These are phyloP conservation scores for Inga oerstediana DNA, from an alignment of 306 rosid genomes.

Conservation along the genomic window DNA sequence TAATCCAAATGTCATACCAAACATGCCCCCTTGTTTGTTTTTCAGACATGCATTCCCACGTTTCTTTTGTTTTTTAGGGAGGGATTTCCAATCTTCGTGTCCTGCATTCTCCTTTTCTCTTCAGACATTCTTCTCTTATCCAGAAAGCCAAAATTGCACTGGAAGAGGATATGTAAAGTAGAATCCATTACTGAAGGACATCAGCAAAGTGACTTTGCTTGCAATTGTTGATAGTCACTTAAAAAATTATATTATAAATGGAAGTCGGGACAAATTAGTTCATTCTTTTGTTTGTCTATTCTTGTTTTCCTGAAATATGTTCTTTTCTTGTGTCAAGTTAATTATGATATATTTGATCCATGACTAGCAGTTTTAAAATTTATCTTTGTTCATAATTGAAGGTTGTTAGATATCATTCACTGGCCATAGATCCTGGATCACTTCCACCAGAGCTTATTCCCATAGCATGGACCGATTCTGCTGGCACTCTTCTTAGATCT, in stretches of 20 bases:
- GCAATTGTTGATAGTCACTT: conserved; percentile 20
- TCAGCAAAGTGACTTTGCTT: conserved; percentile 14
- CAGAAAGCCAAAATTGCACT: background rate
- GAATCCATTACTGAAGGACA: background rate
- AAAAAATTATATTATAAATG: conserved; percentile 1
- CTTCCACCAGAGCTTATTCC: conserved; percentile 92
- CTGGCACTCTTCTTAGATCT: conserved; percentile 52
- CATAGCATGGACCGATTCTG: conserved; percentile 89
- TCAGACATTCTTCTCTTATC: conserved; percentile 12
- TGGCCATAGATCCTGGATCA: conserved; percentile 78
- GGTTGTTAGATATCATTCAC: conserved; percentile 99
- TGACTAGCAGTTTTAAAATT: conserved; percentile 11
- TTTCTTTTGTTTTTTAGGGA: conserved; percentile 15
- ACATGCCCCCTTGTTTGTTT: background rate
- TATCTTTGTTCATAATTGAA: conserved; percentile 48
- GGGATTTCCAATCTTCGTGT: conserved; percentile 11
- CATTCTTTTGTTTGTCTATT: background rate
- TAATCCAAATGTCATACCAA: too few species aligned
- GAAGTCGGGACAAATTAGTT: conserved; percentile 10
- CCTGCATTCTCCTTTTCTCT: background rate
- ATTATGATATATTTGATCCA: conserved; percentile 24
- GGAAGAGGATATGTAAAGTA: background rate
- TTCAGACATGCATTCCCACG: conserved; percentile 11
- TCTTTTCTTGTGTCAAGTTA: conserved; percentile 23
- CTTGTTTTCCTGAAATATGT: background rate